These are phyloP conservation scores for Hordeum vulgare DNA, from an alignment of 176 grass and related monocot species.

Conservation along the genomic window MorexV3_pseudomolecules_assembly NC_058524.1:45947948-45948447, in stretches of 20 bases:
- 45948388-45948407: not conserved
- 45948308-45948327: constrained; percentile 83
- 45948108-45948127: not conserved
- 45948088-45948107: not conserved
- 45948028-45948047: constrained; percentile 27
- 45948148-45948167: constrained; percentile 56
- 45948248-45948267: constrained; percentile 58
- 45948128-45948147: not conserved
- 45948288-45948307: constrained; percentile 72
- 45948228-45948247: constrained; percentile 53
- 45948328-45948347: not conserved
- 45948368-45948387: not conserved
- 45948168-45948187: constrained; percentile 75
- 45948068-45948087: not conserved
- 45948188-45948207: constrained; percentile 54
- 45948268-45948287: constrained; percentile 74
- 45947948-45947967: constrained; percentile 54
- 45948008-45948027: constrained; percentile 74
- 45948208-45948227: constrained; percentile 93
- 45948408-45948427: not conserved
- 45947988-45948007: constrained; percentile 52
- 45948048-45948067: not conserved
- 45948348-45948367: not conserved
- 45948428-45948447: no score
- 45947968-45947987: constrained; percentile 64